Percentiles rank a stretch among this genome's conserved stretches.
Evolutionary conservation across 768 basidiomycete species (phyloP).

Genomic region (Chlorophyllum brunneum): DNA sequence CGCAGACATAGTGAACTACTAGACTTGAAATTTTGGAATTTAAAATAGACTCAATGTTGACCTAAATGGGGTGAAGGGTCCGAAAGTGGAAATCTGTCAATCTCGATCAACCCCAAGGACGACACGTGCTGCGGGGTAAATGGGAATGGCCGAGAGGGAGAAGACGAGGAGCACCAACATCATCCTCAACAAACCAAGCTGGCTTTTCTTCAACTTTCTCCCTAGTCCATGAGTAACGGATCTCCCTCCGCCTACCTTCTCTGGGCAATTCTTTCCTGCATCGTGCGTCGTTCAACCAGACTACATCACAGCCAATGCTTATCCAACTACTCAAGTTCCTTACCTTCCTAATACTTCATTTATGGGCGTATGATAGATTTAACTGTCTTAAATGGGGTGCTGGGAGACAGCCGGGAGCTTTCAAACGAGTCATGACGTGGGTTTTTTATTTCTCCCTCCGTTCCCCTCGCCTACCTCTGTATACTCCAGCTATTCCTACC

Average conservation of each 20-base stretch:
- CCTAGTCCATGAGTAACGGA: constrained; percentile 57
- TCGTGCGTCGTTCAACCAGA: constrained; percentile 51
- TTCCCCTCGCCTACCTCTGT: constrained; percentile 17
- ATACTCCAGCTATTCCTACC: constrained; percentile 64
- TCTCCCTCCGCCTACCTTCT: constrained; percentile 73
- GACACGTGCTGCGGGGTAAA: too few relatives aligned
- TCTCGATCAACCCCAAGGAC: too few relatives aligned
- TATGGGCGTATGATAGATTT: constrained; percentile 80
- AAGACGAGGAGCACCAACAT: not conserved
- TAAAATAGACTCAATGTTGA: too few relatives aligned
- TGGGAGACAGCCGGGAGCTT: constrained; percentile 77
- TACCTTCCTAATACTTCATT: constrained; percentile 62
- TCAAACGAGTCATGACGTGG: constrained; percentile 88
- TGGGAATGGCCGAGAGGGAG: not conserved
- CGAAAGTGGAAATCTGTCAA: too few relatives aligned
- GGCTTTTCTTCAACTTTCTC: constrained; percentile 26
- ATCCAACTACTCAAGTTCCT: constrained; percentile 48
- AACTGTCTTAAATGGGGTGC: constrained; percentile 72
- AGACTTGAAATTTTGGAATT: too few relatives aligned
- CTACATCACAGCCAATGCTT: constrained; percentile 26
- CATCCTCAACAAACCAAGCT: constrained; percentile 17
- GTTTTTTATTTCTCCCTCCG: constrained; percentile 20
- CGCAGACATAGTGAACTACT: not conserved
- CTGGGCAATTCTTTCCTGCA: constrained; percentile 67
- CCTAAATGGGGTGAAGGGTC: too few relatives aligned